Base-by-base conservation (phyloP, 2,329 filamentous ascomycete genomes). In the Microsporum ferrugineum region DNA sequence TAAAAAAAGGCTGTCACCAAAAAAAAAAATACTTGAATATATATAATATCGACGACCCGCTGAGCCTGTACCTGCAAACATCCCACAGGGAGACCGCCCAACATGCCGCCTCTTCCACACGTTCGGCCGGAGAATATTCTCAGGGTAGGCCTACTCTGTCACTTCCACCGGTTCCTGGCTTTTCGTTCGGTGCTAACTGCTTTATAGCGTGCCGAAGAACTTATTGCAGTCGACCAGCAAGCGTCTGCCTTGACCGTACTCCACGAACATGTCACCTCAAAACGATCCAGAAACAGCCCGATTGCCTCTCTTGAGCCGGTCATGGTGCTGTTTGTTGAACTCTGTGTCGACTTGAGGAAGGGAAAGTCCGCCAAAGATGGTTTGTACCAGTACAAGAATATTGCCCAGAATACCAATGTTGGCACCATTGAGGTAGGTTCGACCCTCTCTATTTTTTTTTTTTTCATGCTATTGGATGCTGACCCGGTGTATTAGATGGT, bases 381-480 rank as follows among this genome's bases (percentile, higher is more conserved):
- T 64, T 83, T 99, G 57, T 99, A 97, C 77, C 94, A 96, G 77
- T 99, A 99, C 84, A 99, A 99, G 83, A 99, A 99, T 77, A 97
- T 96, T 68, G 92, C 91, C 61, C 94, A 99, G 77, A 99, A 99
- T 80, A 96, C 92, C 69, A 97, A 97, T 74, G 91, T 99, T 68
- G 91, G 85, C 69, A 99, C 94, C 64, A 99, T 99, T 75, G 94
- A 97, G 85, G 88, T 90, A 79, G n/a, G 17, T 43, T 23, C 17
- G 17, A 23, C 39, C 63, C 74, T 59, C 39, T 58, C 51, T 23
- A 57, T 58, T 58, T 23, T n/a, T 17, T 41, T 31, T 33, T 43
- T 56, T 3, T 41, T 58, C 36, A 3, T 14, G 10, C 41, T 39
- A 27, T 6, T 17, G n/a, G n/a, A 51, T 57, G 31, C 36, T 36